Base-by-base conservation (phyloP, 2,329 filamentous ascomycete species). In the Claviceps digitariae region DNA sequence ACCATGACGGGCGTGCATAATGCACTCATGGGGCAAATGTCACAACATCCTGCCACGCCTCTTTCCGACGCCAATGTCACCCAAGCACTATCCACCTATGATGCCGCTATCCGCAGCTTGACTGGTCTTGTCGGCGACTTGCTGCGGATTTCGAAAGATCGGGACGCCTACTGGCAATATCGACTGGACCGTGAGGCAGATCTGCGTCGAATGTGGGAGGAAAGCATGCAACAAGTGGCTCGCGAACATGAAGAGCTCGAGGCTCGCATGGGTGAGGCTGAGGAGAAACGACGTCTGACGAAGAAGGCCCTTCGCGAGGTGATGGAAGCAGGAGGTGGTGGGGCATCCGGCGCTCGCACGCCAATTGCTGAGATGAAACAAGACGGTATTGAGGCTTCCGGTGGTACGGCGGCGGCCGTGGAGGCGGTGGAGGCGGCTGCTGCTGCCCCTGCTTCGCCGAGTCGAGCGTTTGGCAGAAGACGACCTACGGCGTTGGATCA, bases 171-270 rank as follows among this genome's bases (percentile, higher is more conserved):
- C 66, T 98, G 93, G 93, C 91, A 97, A 67, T 94, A 95, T 65
- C 84, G 90, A 15, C 75, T 98, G 43, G 90, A 95, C 60, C 84
- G 90, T 52, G 93, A 98, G 70, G 84, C 84, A 45, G 88, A 95
- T 65, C 85, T 97, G 71, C 83, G 93, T 40, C 84, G 87, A 55
- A 87, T 98, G 82, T 98, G 93, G 93, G 93, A 98, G 69, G 93
- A 98, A 63, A 97, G 90, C 69, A 96, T 98, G 93, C 90, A 93
- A 10, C 84, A 90, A 62, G 86, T 98, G n/a, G 93, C 90, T 20
- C 83, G 82, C 53, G 93, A 98, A 66, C 93, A 98, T 62, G 93
- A 97, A 68, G 81, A 90, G 51, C 77, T 98, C 1, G 89, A 97
- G 65, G 87, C 82, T 38, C 85, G 84, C 54, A 87, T 96, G 56